Conservation (phyloP, 805 yeast species). For the Hanseniaspora vineae region DNA sequence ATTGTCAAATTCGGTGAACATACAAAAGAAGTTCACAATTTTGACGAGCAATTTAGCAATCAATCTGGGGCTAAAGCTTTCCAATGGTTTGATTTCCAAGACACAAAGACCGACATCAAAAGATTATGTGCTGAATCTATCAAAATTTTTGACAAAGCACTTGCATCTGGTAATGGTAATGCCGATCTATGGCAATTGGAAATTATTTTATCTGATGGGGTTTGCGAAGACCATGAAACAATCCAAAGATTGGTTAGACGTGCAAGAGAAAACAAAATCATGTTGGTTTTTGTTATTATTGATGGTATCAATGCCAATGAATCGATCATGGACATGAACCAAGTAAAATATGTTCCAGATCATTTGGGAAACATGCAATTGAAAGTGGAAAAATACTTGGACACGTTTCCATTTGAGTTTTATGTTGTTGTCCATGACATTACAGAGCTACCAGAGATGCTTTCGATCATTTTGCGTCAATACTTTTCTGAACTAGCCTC, state of each 20-base stretch:
- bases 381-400: conserved; percentile 73
- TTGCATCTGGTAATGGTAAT: conserved; percentile 29
- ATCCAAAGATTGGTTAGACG: conserved; percentile 73
- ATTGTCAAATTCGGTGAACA: conserved; percentile 83
- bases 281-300: conserved; percentile 88
- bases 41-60: conserved; percentile 69
- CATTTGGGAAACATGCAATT: conserved; percentile 56
- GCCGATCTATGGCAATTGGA: conserved; percentile 71
- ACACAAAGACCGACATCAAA: conserved; percentile 73
- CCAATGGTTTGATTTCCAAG: conserved; percentile 84
- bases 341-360: conserved; percentile 71
- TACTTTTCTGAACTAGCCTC: conserved; percentile 67
- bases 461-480: conserved; percentile 80
- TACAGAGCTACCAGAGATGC: conserved; percentile 81
- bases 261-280: conserved; percentile 83
- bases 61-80: conserved; percentile 77
- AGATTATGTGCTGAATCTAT: conserved; percentile 62
- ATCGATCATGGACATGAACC: conserved; percentile 89
- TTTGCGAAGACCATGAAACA: conserved; percentile 86
- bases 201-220: conserved; percentile 90
- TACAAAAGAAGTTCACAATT: conserved; percentile 76
- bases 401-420: conserved; percentile 92
- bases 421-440: conserved; percentile 89
- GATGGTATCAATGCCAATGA: conserved; percentile 80
- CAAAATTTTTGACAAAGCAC: conserved; percentile 51